Evolutionary conservation across 768 basidiomycete genomes (phyloP).

Genomic region (Gymnopilus dilepis): DNA sequence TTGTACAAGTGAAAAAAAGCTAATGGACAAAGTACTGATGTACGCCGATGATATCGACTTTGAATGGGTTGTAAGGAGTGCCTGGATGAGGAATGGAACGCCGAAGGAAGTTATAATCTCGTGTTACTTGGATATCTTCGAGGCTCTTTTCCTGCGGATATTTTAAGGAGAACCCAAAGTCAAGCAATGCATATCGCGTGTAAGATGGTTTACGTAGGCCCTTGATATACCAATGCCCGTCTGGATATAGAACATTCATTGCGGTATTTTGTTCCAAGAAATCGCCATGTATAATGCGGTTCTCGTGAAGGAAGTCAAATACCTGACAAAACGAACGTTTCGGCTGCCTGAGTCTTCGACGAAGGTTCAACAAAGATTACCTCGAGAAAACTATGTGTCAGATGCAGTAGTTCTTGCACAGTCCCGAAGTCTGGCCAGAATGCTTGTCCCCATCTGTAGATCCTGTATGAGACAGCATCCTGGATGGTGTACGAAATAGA

Average conservation of each 20-base stretch:
- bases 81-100: background rate
- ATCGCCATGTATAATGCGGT: slow-evolving; percentile 21
- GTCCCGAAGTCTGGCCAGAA: slow-evolving; percentile 5
- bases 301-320: slow-evolving; percentile 22
- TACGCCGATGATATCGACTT: slow-evolving; percentile 17
- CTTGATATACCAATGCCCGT: background rate
- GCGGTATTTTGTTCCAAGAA: slow-evolving; percentile 12
- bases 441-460: slow-evolving; percentile 12
- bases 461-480: background rate
- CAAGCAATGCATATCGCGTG: slow-evolving; percentile 16
- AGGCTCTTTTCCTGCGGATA: slow-evolving; percentile 17
- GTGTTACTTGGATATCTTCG: background rate
- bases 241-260: slow-evolving; percentile 7
- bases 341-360: background rate
- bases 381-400: background rate
- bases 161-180: slow-evolving; percentile 19
- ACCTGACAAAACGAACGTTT: slow-evolving; percentile 1
- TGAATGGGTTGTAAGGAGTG: slow-evolving; percentile 13
- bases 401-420: background rate
- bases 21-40: too few relatives aligned
- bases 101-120: background rate
- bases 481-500: background rate
- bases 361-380: background rate
- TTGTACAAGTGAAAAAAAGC: too few relatives aligned
- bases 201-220: background rate